These are phyloP conservation scores for Eimeria maxima DNA, from an alignment of 169 alveolate species.

Conservation along the genomic window DNA sequence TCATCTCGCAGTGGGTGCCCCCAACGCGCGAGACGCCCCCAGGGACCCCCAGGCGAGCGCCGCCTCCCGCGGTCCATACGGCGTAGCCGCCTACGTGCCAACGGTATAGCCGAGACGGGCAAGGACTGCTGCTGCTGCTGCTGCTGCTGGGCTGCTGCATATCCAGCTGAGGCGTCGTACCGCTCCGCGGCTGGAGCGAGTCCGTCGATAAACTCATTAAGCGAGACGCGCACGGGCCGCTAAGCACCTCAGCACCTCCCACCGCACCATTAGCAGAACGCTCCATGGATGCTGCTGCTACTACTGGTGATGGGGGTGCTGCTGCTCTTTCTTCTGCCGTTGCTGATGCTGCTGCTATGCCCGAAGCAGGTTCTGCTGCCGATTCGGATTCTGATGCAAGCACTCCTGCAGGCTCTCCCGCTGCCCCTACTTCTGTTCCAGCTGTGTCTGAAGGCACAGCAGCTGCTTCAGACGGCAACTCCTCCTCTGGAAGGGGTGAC, in stretches of 20 bases:
- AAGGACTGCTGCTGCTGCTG: slow-evolving; percentile 40
- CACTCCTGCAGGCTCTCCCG: neutral
- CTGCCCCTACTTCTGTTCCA: neutral
- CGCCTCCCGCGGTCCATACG: slow-evolving; percentile 42
- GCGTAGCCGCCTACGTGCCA: slow-evolving; percentile 66
- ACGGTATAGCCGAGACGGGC: slow-evolving; percentile 16
- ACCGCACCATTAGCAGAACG: neutral
- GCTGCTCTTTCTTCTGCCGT: neutral
- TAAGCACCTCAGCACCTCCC: neutral
- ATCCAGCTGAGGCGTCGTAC: neutral
- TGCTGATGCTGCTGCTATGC: neutral
- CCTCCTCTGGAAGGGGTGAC: neutral
- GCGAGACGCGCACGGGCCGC: neutral
- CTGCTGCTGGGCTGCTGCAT: neutral
- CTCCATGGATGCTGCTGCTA: neutral
- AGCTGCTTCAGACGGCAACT: neutral
- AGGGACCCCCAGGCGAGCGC: neutral
- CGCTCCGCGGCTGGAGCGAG: slow-evolving; percentile 14
- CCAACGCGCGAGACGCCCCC: slow-evolving; percentile 37
- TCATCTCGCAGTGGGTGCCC: slow-evolving; percentile 66
- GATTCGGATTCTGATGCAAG: neutral
- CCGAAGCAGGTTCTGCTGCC: neutral
- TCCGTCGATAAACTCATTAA: slow-evolving; percentile 16
- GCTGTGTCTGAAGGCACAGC: slow-evolving; percentile 8
- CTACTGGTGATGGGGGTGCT: neutral